Evolutionary conservation across 2,329 filamentous ascomycete species (phyloP).

Genomic region (Penicillium sp.): DNA sequence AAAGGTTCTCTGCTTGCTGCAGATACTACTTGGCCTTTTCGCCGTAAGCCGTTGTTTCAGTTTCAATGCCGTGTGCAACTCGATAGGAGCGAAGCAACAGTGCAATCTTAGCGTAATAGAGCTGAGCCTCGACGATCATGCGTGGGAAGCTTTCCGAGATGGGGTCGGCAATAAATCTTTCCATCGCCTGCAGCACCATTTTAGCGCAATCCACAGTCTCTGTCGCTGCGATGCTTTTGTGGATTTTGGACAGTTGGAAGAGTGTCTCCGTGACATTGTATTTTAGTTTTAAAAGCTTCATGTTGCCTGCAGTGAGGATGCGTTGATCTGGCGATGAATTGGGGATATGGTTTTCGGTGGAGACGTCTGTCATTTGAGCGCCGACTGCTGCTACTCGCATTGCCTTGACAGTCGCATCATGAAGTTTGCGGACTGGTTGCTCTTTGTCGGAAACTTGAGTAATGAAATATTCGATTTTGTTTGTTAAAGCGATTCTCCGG

Average conservation of each 20-base stretch:
- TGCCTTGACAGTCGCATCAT: neutral
- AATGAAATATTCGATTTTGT: neutral
- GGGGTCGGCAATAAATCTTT: neutral
- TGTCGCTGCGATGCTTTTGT: neutral
- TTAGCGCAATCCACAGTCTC: neutral
- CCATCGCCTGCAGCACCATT: neutral
- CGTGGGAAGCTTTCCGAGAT: neutral
- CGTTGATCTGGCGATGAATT: neutral
- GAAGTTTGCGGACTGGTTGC: slow-evolving; percentile 3
- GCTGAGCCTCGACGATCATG: neutral
- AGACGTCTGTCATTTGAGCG: neutral
- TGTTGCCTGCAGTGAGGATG: neutral
- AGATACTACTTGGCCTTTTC: neutral
- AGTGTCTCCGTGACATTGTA: neutral
- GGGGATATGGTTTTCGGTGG: neutral
- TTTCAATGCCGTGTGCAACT: neutral
- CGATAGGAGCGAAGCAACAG: neutral
- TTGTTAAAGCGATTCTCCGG: neutral
- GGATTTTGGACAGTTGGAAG: neutral
- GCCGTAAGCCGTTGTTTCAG: neutral
- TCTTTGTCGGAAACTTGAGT: neutral
- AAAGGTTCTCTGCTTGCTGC: neutral
- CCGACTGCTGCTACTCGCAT: neutral
- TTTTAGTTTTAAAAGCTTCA: neutral
- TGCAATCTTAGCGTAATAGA: neutral